phyloP scores from a whole-genome alignment of 192 early-diverging fungal genomes.

The Funneliformis geosporum region DNA sequence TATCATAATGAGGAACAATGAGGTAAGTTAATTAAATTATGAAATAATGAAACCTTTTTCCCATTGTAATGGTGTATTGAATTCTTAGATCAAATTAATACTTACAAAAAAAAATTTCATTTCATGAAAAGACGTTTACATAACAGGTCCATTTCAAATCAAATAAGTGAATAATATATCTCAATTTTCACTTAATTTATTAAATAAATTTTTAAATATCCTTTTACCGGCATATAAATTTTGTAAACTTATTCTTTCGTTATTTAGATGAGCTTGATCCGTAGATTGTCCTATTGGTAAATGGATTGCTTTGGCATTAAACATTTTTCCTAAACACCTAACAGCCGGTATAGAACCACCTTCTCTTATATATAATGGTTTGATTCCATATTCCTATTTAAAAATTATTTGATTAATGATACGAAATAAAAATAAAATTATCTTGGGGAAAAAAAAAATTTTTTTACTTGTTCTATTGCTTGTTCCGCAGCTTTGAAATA shows the following conservation, averaged over 20 bases:
- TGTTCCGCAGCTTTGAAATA: slow-evolving; percentile 70
- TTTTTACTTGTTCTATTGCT: slow-evolving; percentile 53
- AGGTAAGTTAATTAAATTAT: too few relatives aligned
- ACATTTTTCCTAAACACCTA: slow-evolving; percentile 69
- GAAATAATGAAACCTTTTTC: too few relatives aligned
- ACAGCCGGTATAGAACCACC: slow-evolving; percentile 79
- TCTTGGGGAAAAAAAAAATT: not conserved
- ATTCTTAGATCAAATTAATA: too few relatives aligned
- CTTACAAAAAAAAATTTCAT: too few relatives aligned
- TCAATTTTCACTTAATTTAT: slow-evolving; percentile 29
- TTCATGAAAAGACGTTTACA: too few relatives aligned
- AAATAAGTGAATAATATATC: not conserved
- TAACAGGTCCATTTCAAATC: too few relatives aligned
- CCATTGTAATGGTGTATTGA: not conserved
- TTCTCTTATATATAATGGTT: slow-evolving; percentile 74
- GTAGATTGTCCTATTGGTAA: slow-evolving; percentile 80
- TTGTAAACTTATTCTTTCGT: slow-evolving; percentile 71
- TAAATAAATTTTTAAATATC: slow-evolving; percentile 58
- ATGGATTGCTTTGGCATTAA: slow-evolving; percentile 66
- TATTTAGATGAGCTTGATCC: slow-evolving; percentile 77
- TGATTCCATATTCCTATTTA: slow-evolving; percentile 55
- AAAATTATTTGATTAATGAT: not conserved
- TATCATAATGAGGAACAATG: not conserved
- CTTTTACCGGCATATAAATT: slow-evolving; percentile 69
- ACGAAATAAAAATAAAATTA: not conserved